phyloP scores from a whole-genome alignment of 257 asterid species.

The Paraleonurus japonicus region DNA sequence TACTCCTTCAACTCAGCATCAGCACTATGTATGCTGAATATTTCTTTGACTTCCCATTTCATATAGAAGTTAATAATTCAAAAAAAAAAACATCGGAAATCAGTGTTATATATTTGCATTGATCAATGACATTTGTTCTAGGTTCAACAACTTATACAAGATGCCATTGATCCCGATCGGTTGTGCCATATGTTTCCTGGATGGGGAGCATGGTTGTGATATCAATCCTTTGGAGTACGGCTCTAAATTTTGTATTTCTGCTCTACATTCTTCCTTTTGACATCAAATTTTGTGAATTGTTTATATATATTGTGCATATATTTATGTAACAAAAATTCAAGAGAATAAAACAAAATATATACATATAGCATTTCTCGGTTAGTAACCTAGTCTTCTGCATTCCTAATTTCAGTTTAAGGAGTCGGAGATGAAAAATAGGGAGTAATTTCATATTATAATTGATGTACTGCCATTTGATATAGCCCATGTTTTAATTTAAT shows the following conservation, averaged over 20 bases:
- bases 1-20: constrained; percentile 26
- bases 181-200: constrained; percentile 97
- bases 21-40: no score
- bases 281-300: not conserved
- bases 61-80: not conserved
- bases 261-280: not conserved
- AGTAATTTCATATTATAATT: no score
- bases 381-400: not conserved
- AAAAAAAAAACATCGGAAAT: no score
- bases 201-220: constrained; percentile 96
- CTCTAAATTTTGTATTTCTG: not conserved
- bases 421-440: not conserved
- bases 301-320: not conserved
- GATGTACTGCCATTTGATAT: no score
- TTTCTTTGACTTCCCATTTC: not conserved
- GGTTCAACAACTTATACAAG: constrained; percentile 98
- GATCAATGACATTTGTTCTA: constrained; percentile 28
- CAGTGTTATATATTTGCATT: not conserved
- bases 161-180: constrained; percentile 91
- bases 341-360: not conserved
- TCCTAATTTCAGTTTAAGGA: not conserved
- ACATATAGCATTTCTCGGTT: not conserved
- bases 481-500: no score
- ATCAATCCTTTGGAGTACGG: not conserved
- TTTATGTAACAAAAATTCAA: not conserved